Percentiles rank a stretch among this genome's conserved stretches.
These are phyloP conservation scores for Neophaeococcomyces aloes DNA, from an alignment of 2,329 filamentous ascomycete genomes.

Conservation along the genomic window DNA sequence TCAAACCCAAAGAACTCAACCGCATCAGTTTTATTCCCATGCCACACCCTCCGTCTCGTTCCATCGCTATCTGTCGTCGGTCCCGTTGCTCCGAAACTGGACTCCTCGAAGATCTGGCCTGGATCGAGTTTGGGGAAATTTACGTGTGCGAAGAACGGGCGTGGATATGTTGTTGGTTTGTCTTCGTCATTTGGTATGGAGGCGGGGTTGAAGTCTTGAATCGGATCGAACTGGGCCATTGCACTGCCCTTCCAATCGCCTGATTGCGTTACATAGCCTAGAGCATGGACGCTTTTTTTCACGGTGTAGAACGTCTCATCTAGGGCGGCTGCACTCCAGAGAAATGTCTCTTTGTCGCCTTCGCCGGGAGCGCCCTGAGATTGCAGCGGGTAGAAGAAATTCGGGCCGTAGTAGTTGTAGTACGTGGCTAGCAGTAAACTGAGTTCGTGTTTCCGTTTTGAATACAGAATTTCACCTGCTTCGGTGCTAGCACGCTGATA, in stretches of 20 bases:
- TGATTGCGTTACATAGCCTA: slow-evolving; percentile 24
- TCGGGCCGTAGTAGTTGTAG: slow-evolving; percentile 40
- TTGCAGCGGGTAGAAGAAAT: slow-evolving; percentile 36
- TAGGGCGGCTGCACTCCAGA: slow-evolving; percentile 34
- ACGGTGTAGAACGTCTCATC: slow-evolving; percentile 35
- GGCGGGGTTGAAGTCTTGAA: slow-evolving; percentile 25
- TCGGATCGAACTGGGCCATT: slow-evolving; percentile 31
- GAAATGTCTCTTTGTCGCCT: slow-evolving; percentile 44
- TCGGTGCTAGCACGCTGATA: slow-evolving; percentile 30
- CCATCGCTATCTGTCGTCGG: slow-evolving; percentile 25
- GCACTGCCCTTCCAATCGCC: slow-evolving; percentile 28
- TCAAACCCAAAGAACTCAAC: slow-evolving; percentile 27
- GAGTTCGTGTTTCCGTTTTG: slow-evolving; percentile 32
- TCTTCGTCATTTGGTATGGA: slow-evolving; percentile 23
- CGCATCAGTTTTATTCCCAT: slow-evolving; percentile 23
- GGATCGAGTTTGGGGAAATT: slow-evolving; percentile 34
- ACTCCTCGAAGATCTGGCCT: slow-evolving; percentile 26
- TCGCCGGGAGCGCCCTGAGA: slow-evolving; percentile 39
- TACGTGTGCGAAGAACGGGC: slow-evolving; percentile 32
- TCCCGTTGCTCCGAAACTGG: slow-evolving; percentile 23
- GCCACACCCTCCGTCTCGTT: slow-evolving; percentile 26
- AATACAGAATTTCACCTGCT: slow-evolving; percentile 37
- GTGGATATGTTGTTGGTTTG: slow-evolving; percentile 23
- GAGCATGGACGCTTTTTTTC: slow-evolving; percentile 26
- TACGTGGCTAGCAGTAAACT: slow-evolving; percentile 39